Conservation (phyloP, 1,139 yeast genomes). For the Sugiyamaella paludigena region DNA sequence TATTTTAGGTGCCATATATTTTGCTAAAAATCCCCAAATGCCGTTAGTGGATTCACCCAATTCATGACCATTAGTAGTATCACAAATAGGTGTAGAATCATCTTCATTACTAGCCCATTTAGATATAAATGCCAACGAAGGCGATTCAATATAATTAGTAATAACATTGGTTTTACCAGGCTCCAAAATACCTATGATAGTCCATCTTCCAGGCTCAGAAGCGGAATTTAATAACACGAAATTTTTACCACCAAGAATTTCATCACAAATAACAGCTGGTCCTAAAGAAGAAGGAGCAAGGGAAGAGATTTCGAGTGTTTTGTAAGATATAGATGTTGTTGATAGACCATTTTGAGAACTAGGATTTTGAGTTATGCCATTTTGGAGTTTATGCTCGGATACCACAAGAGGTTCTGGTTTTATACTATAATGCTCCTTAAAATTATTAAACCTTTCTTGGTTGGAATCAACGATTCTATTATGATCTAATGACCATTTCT, state of each 20-base stretch:
- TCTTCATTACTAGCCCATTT: constrained; percentile 32
- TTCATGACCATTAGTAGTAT: constrained; percentile 7
- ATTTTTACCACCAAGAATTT: constrained; percentile 31
- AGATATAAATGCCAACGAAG: constrained; percentile 34
- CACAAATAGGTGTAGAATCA: constrained; percentile 17
- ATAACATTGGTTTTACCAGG: constrained; percentile 52
- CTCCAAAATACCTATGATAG: constrained; percentile 75
- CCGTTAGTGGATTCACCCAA: background rate
- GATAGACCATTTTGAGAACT: background rate
- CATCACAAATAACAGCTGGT: constrained; percentile 16
- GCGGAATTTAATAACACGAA: constrained; percentile 71
- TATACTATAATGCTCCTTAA: constrained; percentile 25
- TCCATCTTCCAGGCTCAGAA: constrained; percentile 79
- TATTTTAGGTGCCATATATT: constrained; percentile 46
- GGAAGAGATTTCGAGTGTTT: too few species aligned
- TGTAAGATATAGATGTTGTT: background rate
- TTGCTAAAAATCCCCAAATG: constrained; percentile 53
- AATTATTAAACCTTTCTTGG: constrained; percentile 14
- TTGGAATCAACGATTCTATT: constrained; percentile 13
- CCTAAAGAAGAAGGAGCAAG: background rate
- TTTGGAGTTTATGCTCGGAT: background rate
- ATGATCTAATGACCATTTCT: constrained; percentile 18
- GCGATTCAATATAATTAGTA: constrained; percentile 54
- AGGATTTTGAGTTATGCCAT: too few species aligned
- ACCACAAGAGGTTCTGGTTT: constrained; percentile 25